These are phyloP conservation scores for Aspergillus quadricinctus DNA, from an alignment of 2,329 filamentous ascomycete species.

Conservation along the genomic window DNA sequence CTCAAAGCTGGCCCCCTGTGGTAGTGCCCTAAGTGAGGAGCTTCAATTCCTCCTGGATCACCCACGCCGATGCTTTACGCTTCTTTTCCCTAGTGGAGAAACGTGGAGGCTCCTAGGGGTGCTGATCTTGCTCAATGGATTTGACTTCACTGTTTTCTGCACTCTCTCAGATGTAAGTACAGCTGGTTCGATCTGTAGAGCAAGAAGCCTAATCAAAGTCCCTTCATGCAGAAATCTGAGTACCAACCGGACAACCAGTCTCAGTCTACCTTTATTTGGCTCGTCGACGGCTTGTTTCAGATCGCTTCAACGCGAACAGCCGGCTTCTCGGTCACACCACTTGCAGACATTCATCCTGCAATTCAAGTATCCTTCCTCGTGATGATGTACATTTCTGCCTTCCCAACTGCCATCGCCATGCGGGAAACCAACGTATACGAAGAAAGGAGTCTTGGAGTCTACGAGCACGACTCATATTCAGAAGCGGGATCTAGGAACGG, in stretches of 20 bases:
- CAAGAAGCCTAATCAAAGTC: background rate
- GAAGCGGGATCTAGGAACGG: constrained; percentile 29
- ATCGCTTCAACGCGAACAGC: constrained; percentile 85
- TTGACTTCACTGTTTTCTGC: constrained; percentile 77
- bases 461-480: constrained; percentile 42
- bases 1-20: constrained; percentile 60
- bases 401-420: constrained; percentile 91
- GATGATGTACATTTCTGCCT: constrained; percentile 99
- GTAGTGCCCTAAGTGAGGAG: constrained; percentile 75
- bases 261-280: constrained; percentile 47
- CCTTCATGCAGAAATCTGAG: background rate
- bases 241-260: background rate
- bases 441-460: constrained; percentile 62
- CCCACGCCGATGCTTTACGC: constrained; percentile 87
- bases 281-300: constrained; percentile 84
- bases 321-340: constrained; percentile 75
- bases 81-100: constrained; percentile 78
- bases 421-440: constrained; percentile 95
- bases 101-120: constrained; percentile 93
- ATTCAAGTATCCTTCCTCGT: constrained; percentile 94
- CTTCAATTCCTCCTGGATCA: constrained; percentile 84
- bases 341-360: constrained; percentile 74
- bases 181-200: background rate
- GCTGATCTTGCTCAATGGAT: constrained; percentile 69
- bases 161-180: constrained; percentile 74